Evolutionary conservation across 352 stramenopile genomes (phyloP), one percentile per base, ranked within the genome.

Genomic region (Phytophthora sansomeana): DNA sequence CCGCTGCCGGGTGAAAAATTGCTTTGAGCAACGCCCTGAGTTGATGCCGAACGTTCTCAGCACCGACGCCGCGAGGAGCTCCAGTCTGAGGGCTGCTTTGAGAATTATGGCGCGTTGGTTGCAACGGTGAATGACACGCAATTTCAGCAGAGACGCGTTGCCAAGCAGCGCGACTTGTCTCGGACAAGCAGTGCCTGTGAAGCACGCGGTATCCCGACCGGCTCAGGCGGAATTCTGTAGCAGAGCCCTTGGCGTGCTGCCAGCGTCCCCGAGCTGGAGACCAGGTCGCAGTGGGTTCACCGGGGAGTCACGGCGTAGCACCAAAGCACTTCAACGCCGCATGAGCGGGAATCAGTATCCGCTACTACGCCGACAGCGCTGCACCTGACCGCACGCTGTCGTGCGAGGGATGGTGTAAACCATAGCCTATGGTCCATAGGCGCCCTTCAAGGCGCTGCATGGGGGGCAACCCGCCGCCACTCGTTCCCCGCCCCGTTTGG

Each of bases 321-420:
- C n/a, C 47, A 41, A 38, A 53, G 54, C 35, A 58, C 38, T 59
- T 59, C 58, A 66, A 51, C 36, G 51, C 50, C 21, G 30, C 28
- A 24, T 24, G 21, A 24, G 16, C 21, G 49, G 58, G 59, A 61
- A 55, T 65, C 58, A 65, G 58, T 47, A 58, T 58, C 58, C 48
- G 56, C 56, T 58, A 59, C 32, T 55, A 39, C 16, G 21, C 21
- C 3, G 21, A 24, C 21, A 24, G 21, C 21, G 21, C 21, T n/a
- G 51, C 59, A 67, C 33, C 58, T 60, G 58, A 21, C 47, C 58
- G 17, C 49, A 17, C 47, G 47, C 59, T 61, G 49, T 67, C 59
- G 59, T 67, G 59, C 59, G 59, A 50, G 59, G 32, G 49, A 61
- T 67, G 49, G 49, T 48, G 58, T 30, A 49, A 48, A 28, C 46